phyloP scores from a whole-genome alignment of 2,329 filamentous ascomycete species.

The Madurella fahalii region DNA sequence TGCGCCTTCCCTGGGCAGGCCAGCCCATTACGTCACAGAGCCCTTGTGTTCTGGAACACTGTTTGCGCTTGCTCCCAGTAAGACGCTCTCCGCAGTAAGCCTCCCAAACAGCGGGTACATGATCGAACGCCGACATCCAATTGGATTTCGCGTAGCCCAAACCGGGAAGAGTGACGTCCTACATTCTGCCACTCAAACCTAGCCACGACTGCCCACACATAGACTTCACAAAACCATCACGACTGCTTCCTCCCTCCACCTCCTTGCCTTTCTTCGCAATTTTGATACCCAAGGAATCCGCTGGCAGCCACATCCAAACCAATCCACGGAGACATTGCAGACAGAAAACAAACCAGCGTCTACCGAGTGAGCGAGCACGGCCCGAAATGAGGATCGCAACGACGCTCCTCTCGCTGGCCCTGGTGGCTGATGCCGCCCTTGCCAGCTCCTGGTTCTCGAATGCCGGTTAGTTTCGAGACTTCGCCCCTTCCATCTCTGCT shows the following conservation, averaged over 20 bases:
- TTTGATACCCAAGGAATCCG: constrained; percentile 4
- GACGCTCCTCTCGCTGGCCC: constrained; percentile 64
- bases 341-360: neutral
- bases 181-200: constrained; percentile 9
- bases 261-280: neutral
- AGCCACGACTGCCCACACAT: neutral
- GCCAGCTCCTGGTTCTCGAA: constrained; percentile 85
- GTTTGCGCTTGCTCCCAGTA: neutral
- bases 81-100: neutral
- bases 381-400: constrained; percentile 71
- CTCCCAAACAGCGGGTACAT: neutral
- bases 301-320: neutral
- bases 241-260: neutral
- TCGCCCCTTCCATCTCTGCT: constrained; percentile 8
- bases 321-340: neutral
- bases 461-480: constrained; percentile 58
- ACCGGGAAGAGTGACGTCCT: constrained; percentile 18
- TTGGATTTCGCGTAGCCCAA: neutral
- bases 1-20: neutral
- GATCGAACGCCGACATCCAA: neutral
- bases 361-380: neutral
- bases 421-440: constrained; percentile 65
- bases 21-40: constrained; percentile 16
- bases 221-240: constrained; percentile 8
- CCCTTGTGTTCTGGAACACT: constrained; percentile 6